Conservation (phyloP, 352 stramenopile species). For the Globisporangium abappressorium region DNA sequence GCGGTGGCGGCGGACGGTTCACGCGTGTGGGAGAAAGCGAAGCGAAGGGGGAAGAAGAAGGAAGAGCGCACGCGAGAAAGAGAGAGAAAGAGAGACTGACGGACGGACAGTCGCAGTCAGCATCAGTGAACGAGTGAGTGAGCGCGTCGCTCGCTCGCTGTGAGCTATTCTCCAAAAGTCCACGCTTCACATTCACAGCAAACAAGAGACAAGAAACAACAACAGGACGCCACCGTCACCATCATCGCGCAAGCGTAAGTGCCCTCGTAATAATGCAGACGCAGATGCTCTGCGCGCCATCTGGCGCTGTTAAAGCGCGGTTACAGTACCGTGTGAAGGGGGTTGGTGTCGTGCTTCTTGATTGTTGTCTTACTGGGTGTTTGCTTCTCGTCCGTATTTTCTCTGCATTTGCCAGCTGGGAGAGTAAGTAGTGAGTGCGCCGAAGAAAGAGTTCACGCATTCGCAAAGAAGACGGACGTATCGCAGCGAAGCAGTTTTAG, state of each 20-base stretch:
- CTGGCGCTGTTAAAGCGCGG: not conserved
- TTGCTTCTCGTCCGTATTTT: not conserved
- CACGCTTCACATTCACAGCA: not conserved
- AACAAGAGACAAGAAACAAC: not conserved
- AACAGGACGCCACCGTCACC: no score
- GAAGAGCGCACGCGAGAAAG: not conserved
- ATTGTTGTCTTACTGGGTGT: not conserved
- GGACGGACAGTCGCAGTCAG: not conserved
- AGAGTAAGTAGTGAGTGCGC: not conserved
- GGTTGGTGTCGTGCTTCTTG: not conserved
- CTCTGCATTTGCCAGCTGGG: not conserved
- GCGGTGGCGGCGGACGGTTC: not conserved
- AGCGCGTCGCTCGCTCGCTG: not conserved
- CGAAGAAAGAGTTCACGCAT: not conserved
- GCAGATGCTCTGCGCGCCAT: not conserved
- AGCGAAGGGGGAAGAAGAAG: not conserved
- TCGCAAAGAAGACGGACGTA: not conserved
- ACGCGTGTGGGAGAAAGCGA: not conserved
- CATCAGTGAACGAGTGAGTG: not conserved
- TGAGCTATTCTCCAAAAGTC: not conserved
- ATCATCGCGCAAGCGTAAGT: not conserved
- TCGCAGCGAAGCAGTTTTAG: not conserved
- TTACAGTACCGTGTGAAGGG: not conserved
- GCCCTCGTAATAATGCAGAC: not conserved
- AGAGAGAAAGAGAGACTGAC: not conserved